phyloP scores from a whole-genome alignment of 225 moss, liverwort and hornwort genomes.

The Physcomitrium patens region DNA sequence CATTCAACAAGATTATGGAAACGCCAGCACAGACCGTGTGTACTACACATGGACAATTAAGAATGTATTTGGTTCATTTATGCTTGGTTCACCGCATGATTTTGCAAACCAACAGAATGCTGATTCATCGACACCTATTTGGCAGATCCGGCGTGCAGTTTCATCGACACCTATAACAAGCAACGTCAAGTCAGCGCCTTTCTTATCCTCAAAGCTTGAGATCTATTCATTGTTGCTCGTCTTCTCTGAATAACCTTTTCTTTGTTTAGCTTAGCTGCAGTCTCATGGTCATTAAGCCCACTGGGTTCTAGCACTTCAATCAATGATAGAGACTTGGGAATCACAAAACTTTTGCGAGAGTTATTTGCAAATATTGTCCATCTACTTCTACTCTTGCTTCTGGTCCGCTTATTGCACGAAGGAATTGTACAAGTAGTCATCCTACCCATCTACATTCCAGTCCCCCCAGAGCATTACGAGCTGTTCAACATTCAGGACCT shows the following conservation, averaged over 20 bases:
- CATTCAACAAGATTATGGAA: slow-evolving; percentile 85
- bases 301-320: slow-evolving; percentile 47
- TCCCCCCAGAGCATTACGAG: background rate
- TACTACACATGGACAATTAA: slow-evolving; percentile 86
- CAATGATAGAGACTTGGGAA: slow-evolving; percentile 55
- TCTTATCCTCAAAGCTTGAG: slow-evolving; percentile 61
- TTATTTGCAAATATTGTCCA: slow-evolving; percentile 60
- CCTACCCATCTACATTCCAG: slow-evolving; percentile 55
- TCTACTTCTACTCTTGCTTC: slow-evolving; percentile 51
- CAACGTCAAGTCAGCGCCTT: slow-evolving; percentile 57
- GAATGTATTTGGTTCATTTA: slow-evolving; percentile 82
- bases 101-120: slow-evolving; percentile 69
- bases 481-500: slow-evolving; percentile 27
- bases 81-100: slow-evolving; percentile 83
- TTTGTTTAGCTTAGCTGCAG: slow-evolving; percentile 61
- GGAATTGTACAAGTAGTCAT: slow-evolving; percentile 68
- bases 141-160: slow-evolving; percentile 47
- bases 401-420: slow-evolving; percentile 59
- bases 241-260: slow-evolving; percentile 57
- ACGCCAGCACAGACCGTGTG: slow-evolving; percentile 85
- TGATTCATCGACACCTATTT: slow-evolving; percentile 49
- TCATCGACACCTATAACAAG: slow-evolving; percentile 44
- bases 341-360: slow-evolving; percentile 62
- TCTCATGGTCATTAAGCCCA: slow-evolving; percentile 53
- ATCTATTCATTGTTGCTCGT: slow-evolving; percentile 56